phyloP scores from a whole-genome alignment of 108 stramenopile species.

The Parmales sp. region DNA sequence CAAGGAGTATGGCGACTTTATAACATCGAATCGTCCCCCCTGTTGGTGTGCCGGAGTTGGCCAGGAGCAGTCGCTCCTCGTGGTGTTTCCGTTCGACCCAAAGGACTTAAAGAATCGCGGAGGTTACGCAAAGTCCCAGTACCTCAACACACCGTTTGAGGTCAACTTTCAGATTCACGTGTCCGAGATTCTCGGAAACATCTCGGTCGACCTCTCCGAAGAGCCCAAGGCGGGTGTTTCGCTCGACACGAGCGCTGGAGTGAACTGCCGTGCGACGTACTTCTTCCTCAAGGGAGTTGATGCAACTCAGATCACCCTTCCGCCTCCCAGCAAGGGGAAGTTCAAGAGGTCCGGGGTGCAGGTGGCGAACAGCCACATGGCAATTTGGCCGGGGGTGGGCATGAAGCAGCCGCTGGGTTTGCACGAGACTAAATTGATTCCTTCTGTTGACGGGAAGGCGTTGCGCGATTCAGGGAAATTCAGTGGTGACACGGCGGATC shows the following conservation, averaged over 20 bases:
- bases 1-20: background rate
- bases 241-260: background rate
- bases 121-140: background rate
- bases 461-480: background rate
- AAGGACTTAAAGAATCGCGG: background rate
- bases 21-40: background rate
- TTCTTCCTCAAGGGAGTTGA: background rate
- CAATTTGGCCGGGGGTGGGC: background rate
- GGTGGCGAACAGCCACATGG: background rate
- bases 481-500: background rate
- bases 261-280: background rate
- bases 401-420: background rate
- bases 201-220: background rate
- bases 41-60: background rate
- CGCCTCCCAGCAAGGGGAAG: background rate
- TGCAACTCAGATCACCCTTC: background rate
- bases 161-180: constrained; percentile 1
- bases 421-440: background rate
- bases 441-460: background rate
- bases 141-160: background rate
- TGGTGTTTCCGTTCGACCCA: background rate
- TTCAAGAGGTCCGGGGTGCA: background rate
- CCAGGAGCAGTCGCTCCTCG: background rate
- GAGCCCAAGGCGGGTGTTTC: background rate
- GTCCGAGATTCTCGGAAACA: background rate